Conservation (phyloP, 2,329 filamentous ascomycete species). For the Sarocladium strictum region DNA sequence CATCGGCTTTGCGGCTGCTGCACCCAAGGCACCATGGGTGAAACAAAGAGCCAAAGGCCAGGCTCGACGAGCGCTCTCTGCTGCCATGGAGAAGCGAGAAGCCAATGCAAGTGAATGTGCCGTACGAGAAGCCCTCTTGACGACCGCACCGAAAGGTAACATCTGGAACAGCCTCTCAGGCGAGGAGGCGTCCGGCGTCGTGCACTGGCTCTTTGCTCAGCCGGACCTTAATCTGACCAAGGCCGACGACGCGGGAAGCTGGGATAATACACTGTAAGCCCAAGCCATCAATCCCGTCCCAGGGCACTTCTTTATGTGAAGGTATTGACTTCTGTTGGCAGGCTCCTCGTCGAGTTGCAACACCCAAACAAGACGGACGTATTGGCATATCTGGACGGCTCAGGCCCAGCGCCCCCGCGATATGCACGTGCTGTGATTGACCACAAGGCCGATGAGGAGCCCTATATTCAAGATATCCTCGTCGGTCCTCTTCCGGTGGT, state of each 20-base stretch:
- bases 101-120: neutral
- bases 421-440: conserved; percentile 40
- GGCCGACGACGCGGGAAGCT: conserved; percentile 25
- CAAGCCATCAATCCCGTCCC: neutral
- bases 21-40: conserved; percentile 2
- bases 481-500: conserved; percentile 43
- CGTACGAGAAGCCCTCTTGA: neutral
- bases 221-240: conserved; percentile 32
- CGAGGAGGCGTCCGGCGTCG: conserved; percentile 30
- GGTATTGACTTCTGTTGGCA: neutral
- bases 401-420: conserved; percentile 26
- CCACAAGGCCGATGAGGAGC: conserved; percentile 29
- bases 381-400: conserved; percentile 35
- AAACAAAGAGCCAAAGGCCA: conserved; percentile 4
- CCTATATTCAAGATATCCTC: conserved; percentile 37
- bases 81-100: neutral
- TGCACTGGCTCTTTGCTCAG: conserved; percentile 33
- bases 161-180: conserved; percentile 33
- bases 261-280: conserved; percentile 30
- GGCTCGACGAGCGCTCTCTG: neutral
- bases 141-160: conserved; percentile 32
- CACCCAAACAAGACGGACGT: conserved; percentile 44
- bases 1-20: neutral
- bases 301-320: neutral
- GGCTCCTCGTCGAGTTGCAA: conserved; percentile 27